Conservation (phyloP, 805 yeast genomes). For the Metschnikowia lochheadii region DNA sequence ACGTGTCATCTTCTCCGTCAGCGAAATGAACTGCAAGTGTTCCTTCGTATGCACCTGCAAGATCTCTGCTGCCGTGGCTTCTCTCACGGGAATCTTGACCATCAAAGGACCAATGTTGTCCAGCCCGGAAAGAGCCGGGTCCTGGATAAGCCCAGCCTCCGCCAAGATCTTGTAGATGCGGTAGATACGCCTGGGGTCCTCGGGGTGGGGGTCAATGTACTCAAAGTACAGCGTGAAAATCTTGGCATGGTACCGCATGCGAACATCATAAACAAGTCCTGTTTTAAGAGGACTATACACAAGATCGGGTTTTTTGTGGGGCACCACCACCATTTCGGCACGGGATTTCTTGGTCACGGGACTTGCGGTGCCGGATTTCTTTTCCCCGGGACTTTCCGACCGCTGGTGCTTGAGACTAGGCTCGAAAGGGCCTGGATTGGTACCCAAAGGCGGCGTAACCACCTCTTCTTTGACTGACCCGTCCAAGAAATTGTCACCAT, state of each 20-base stretch:
- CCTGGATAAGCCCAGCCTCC: slow-evolving; percentile 85
- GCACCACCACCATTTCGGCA: slow-evolving; percentile 41
- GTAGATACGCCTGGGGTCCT: slow-evolving; percentile 94
- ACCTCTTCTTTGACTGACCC: not conserved
- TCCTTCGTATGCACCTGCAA: slow-evolving; percentile 78
- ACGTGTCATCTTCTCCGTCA: slow-evolving; percentile 72
- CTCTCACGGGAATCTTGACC: slow-evolving; percentile 86
- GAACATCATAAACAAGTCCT: slow-evolving; percentile 91
- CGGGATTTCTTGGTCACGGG: slow-evolving; percentile 1
- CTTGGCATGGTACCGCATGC: slow-evolving; percentile 97
- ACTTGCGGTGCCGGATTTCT: not conserved
- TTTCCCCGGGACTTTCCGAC: not conserved
- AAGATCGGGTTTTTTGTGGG: slow-evolving; percentile 62
- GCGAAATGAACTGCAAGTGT: slow-evolving; percentile 70
- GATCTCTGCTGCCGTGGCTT: slow-evolving; percentile 83
- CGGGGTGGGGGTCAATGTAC: slow-evolving; percentile 98
- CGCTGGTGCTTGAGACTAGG: not conserved
- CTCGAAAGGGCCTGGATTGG: not conserved
- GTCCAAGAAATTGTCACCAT: not conserved
- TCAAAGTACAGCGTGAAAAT: slow-evolving; percentile 88
- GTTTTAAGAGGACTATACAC: slow-evolving; percentile 75
- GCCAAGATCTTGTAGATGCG: slow-evolving; percentile 90
- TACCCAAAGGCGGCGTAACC: not conserved
- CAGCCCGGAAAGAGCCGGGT: slow-evolving; percentile 66
- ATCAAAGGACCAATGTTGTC: slow-evolving; percentile 81